Evolutionary conservation across 1,284 basidiomycete genomes (phyloP).

Genomic region (Cryptococcus sp.): DNA sequence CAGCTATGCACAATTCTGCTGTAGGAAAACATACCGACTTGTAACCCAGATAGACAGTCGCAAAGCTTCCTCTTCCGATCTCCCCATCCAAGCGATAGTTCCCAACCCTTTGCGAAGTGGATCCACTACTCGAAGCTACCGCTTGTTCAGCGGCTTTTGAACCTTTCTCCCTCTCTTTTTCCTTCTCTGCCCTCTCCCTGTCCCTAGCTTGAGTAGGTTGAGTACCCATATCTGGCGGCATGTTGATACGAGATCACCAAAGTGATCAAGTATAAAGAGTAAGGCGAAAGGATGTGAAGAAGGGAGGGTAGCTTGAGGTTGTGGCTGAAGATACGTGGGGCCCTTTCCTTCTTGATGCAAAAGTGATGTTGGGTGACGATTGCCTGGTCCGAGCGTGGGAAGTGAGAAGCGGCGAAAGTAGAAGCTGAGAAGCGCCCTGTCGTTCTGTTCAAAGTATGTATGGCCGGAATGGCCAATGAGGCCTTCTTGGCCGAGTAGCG

Average conservation of each 20-base stretch:
- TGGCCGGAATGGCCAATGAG: no score
- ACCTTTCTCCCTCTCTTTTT: constrained; percentile 2
- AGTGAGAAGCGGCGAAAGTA: neutral
- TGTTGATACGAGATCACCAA: neutral
- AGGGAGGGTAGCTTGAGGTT: neutral
- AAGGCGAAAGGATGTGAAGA: constrained; percentile 1
- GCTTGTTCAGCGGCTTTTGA: neutral
- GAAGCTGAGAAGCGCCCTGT: neutral
- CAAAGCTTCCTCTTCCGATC: constrained; percentile 78
- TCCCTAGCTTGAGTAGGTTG: neutral
- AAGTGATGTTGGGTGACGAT: neutral
- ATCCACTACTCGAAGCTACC: constrained; percentile 3
- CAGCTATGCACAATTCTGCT: neutral
- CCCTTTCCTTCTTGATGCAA: neutral
- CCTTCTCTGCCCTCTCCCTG: constrained; percentile 2
- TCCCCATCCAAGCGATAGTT: constrained; percentile 54
- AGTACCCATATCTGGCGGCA: constrained; percentile 9
- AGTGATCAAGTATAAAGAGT: neutral
- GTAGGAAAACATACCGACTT: constrained; percentile 61
- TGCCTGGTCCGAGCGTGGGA: neutral
- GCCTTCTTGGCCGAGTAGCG: no score
- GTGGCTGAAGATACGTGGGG: neutral
- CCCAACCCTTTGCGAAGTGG: constrained; percentile 43
- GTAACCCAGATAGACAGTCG: constrained; percentile 91
- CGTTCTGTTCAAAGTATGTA: no score